Evolutionary conservation across 345 rosid species (phyloP).

Genomic region (Anastatica hierochuntica): DNA sequence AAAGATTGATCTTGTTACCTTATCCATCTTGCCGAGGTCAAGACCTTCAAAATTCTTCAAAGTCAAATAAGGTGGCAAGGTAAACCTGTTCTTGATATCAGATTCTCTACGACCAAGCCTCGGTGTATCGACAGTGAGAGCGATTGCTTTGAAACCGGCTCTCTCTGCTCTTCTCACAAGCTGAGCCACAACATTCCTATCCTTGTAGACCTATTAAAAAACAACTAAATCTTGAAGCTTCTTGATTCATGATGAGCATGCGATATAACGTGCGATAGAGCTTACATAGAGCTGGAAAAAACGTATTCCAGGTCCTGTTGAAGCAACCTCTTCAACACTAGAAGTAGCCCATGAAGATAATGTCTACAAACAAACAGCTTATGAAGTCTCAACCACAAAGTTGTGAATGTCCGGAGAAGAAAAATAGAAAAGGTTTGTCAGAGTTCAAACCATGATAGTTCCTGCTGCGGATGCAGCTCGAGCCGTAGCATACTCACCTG

Average conservation of each 20-base stretch:
- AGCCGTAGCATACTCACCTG: slow-evolving; percentile 83
- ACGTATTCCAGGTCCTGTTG: slow-evolving; percentile 75
- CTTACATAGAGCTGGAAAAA: slow-evolving; percentile 82
- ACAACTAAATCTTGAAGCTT: too few species aligned
- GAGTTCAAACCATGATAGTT: slow-evolving; percentile 55
- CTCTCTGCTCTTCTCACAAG: slow-evolving; percentile 77
- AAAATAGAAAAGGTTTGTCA: too few species aligned
- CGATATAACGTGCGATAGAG: too few species aligned
- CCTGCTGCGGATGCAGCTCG: slow-evolving; percentile 83
- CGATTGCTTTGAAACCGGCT: slow-evolving; percentile 86
- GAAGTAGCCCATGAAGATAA: slow-evolving; percentile 84
- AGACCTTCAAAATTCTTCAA: slow-evolving; percentile 81
- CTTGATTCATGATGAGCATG: too few species aligned
- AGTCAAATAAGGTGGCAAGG: slow-evolving; percentile 62
- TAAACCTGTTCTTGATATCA: slow-evolving; percentile 86
- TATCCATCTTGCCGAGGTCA: slow-evolving; percentile 80
- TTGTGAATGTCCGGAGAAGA: too few species aligned
- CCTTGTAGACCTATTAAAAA: slow-evolving; percentile 42
- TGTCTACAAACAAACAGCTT: slow-evolving; percentile 36
- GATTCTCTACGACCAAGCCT: slow-evolving; percentile 82
- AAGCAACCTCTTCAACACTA: slow-evolving; percentile 84
- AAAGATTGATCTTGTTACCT: slow-evolving; percentile 22
- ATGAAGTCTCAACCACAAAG: too few species aligned
- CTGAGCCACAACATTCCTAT: slow-evolving; percentile 69
- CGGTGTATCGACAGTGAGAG: slow-evolving; percentile 81